Conservation (phyloP, 176 grass and related monocot species). For the Ensete ventricosum region DNA sequence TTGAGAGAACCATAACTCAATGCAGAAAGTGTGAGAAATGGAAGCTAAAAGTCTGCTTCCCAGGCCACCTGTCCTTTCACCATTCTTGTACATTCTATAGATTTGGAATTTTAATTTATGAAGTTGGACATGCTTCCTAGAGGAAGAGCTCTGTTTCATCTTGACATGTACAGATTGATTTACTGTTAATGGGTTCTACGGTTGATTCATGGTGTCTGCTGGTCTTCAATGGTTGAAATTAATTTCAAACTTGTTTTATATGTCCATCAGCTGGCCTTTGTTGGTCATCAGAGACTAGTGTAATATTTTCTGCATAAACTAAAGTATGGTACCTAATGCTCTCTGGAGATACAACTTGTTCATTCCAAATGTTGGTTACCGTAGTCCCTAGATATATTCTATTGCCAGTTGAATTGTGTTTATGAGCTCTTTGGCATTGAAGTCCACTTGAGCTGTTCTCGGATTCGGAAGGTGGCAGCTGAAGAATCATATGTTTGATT, state of each 20-base stretch:
- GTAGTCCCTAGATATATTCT: too few relatives aligned
- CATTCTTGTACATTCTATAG: not conserved
- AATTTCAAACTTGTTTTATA: not conserved
- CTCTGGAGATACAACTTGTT: too few relatives aligned
- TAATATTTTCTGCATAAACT: too few relatives aligned
- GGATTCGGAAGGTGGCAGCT: too few relatives aligned
- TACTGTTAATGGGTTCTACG: not conserved
- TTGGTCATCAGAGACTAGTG: too few relatives aligned
- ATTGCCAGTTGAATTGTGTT: too few relatives aligned
- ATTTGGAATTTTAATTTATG: constrained; percentile 3
- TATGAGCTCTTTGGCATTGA: too few relatives aligned
- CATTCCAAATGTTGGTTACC: too few relatives aligned
- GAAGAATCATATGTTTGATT: too few relatives aligned
- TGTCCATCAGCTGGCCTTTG: too few relatives aligned
- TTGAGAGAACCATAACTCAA: not conserved
- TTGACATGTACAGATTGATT: not conserved
- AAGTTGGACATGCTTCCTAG: not conserved
- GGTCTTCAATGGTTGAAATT: not conserved
- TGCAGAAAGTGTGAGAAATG: not conserved
- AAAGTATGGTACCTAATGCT: too few relatives aligned
- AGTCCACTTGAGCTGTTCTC: too few relatives aligned
- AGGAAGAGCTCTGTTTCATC: not conserved
- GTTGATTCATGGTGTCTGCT: constrained; percentile 1
- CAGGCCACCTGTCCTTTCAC: not conserved
- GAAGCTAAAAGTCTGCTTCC: not conserved